A percentile compares a stretch with the other conserved stretches of the same genome.
phyloP scores from a whole-genome alignment of 2,329 filamentous ascomycete species.

The Pseudocercospora ulei region DNA sequence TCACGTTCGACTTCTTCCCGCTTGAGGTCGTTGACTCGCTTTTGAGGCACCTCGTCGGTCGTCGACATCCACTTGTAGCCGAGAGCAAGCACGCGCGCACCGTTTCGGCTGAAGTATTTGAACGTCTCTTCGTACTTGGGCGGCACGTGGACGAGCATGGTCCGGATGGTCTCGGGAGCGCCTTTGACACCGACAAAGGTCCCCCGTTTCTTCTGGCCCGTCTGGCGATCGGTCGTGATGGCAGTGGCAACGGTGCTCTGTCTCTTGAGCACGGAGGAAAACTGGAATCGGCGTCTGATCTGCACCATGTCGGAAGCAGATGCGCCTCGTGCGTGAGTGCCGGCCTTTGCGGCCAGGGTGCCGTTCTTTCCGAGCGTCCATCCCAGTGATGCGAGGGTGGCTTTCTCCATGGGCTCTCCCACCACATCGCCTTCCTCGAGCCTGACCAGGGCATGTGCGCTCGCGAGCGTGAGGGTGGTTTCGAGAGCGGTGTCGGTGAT shows the following conservation, averaged over 20 bases:
- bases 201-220: conserved; percentile 64
- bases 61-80: conserved; percentile 84
- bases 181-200: conserved; percentile 96
- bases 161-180: conserved; percentile 91
- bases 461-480: conserved; percentile 86
- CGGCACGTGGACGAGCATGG: conserved; percentile 76
- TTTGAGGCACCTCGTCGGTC: conserved; percentile 70
- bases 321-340: conserved; percentile 34
- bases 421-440: conserved; percentile 95
- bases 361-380: conserved; percentile 92
- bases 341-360: conserved; percentile 60
- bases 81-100: conserved; percentile 83
- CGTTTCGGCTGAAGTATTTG: conserved; percentile 95
- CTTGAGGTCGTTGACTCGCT: conserved; percentile 85
- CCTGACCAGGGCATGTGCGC: conserved; percentile 89
- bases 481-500: conserved; percentile 63
- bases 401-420: conserved; percentile 98
- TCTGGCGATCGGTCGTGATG: conserved; percentile 58
- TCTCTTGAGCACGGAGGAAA: conserved; percentile 90
- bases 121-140: conserved; percentile 92
- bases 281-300: conserved; percentile 94
- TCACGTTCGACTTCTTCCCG: conserved; percentile 82
- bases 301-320: conserved; percentile 67
- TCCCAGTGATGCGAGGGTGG: conserved; percentile 76
- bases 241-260: conserved; percentile 90